Base-by-base conservation (phyloP, 495 filamentous ascomycete species). In the Pyronema omphalodes region DNA sequence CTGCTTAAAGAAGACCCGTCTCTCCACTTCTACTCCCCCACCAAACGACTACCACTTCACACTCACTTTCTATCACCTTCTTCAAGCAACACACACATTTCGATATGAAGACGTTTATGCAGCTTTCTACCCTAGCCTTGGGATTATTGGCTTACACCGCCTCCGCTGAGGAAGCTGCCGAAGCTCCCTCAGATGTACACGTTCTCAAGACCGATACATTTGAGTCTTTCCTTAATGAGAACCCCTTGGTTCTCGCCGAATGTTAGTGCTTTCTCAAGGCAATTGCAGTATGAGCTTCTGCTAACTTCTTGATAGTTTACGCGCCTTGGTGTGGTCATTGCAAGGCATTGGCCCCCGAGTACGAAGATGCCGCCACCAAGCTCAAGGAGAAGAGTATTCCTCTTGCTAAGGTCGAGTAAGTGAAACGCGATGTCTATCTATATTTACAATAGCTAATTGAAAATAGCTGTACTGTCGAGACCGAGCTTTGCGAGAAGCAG, bases 301-400 rank as follows among this genome's bases (percentile, higher is more conserved):
- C 39, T 41, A 7, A 43, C 39, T 41, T 41, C 15, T 53, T 23
- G 41, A 11, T 51, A 83, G 80, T 83, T 72, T 82, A 78, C 67
- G 77, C 80, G 40, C 81, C 81, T 43, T 83, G 80, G 80, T 82
- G 78, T 68, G 83, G 83, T 19, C 83, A 87, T 72, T 87, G 83
- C 79, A 87, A 87, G 70, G 83, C 83, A 39, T 80, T 87, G 56
- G 83, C 83, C 46, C 83, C 83, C 46, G 83, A 87, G 68, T 87
- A 87, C 67, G 83, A 87, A 69, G 85, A 91, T 67, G 91, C 91
- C 41, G 91, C 91, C 12, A 93, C 88, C 0, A 80, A 82, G 43
- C 72, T 99, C 59, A 99, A 96, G 75, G 82, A 84, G 71, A 99
- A 96, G 77, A 74, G 87, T 56, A 96, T 99, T 66, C 76, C 79